These are phyloP conservation scores for Metarhizium sp. DNA, from an alignment of 2,329 filamentous ascomycete genomes.

Conservation along the genomic window DNA sequence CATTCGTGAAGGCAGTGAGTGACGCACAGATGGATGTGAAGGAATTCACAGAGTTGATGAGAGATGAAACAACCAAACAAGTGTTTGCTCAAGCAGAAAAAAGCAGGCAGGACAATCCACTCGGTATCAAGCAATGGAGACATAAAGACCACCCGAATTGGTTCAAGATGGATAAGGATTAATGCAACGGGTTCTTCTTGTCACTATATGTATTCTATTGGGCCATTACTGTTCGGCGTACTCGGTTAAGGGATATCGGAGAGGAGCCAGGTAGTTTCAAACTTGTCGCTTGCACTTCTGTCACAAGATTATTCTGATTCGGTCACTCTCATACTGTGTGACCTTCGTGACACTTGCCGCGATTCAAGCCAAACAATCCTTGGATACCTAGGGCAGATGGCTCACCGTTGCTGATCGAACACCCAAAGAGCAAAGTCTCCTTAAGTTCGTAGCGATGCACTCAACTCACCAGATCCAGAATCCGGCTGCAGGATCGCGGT, in stretches of 20 bases:
- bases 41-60: slow-evolving; percentile 38
- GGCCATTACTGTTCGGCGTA: background rate
- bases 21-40: slow-evolving; percentile 41
- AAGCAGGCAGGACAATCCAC: slow-evolving; percentile 44
- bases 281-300: background rate
- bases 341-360: background rate
- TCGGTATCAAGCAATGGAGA: slow-evolving; percentile 50
- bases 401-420: background rate
- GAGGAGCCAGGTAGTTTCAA: background rate
- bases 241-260: background rate
- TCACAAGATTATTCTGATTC: background rate
- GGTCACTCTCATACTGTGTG: background rate
- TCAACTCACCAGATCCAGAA: too few species aligned
- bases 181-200: background rate
- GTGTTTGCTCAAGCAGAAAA: slow-evolving; percentile 42
- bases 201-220: background rate
- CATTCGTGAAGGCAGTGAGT: slow-evolving; percentile 37
- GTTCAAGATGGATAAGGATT: slow-evolving; percentile 29
- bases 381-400: background rate
- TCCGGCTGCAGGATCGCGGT: too few species aligned
- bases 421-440: too few species aligned
- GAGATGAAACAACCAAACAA: slow-evolving; percentile 35
- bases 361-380: background rate
- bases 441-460: too few species aligned
- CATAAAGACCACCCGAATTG: slow-evolving; percentile 51